phyloP scores from a whole-genome alignment of 2,329 filamentous ascomycete species.

The Penicillium corylophilum region DNA sequence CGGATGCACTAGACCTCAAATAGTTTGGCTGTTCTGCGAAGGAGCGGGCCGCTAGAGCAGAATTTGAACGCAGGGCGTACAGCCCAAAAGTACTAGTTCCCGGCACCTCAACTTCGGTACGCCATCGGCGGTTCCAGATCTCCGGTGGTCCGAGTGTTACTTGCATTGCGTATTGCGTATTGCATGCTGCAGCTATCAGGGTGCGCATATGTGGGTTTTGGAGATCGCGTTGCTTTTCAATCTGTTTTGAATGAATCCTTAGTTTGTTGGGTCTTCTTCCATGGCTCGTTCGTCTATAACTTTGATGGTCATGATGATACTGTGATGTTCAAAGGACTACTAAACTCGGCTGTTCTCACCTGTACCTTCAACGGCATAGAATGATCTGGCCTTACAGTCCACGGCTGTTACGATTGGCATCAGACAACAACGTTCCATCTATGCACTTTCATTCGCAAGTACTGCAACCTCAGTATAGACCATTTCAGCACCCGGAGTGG shows the following conservation, averaged over 20 bases:
- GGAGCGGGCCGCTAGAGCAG: not conserved
- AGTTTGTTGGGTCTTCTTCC: not conserved
- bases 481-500: not conserved
- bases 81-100: constrained; percentile 13
- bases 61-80: not conserved
- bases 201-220: not conserved
- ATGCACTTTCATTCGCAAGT: not conserved
- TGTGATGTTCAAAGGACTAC: too few relatives aligned
- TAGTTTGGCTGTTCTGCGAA: not conserved
- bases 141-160: constrained; percentile 5
- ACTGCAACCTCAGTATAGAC: not conserved
- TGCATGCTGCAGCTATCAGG: constrained; percentile 1
- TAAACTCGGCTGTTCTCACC: too few relatives aligned
- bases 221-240: not conserved
- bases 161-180: constrained; percentile 2
- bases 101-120: constrained; percentile 14
- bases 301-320: too few relatives aligned
- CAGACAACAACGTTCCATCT: not conserved
- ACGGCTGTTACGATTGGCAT: too few relatives aligned
- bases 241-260: not conserved
- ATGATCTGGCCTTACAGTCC: too few relatives aligned
- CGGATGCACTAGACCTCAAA: not conserved
- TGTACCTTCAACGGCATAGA: too few relatives aligned
- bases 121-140: constrained; percentile 9
- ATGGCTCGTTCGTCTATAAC: not conserved